A percentile compares a stretch with the other conserved stretches of the same genome.
Conservation (phyloP, 2,329 filamentous ascomycete species). For the Claviceps sp. region DNA sequence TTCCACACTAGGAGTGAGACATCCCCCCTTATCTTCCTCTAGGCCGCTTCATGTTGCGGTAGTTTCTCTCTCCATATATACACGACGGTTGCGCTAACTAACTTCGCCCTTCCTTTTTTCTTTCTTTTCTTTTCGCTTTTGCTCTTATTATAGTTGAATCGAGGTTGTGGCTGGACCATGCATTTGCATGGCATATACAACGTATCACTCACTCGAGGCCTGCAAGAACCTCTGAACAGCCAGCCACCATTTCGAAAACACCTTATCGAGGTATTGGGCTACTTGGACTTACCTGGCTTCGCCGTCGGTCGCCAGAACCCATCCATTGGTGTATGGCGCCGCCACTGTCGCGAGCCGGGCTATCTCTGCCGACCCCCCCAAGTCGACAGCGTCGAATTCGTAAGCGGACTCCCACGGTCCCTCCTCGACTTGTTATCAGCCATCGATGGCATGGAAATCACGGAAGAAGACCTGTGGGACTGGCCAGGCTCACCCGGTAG, state of each 20-base stretch:
- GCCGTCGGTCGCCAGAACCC: background rate
- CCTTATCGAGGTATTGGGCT: constrained; percentile 1
- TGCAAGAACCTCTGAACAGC: background rate
- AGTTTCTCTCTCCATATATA: background rate
- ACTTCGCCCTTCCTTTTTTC: too few relatives aligned
- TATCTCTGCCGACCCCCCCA: constrained; percentile 1
- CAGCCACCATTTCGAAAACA: background rate
- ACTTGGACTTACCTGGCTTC: constrained; percentile 1
- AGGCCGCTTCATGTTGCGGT: too few relatives aligned
- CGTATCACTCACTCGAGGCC: background rate
- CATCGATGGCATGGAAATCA: background rate
- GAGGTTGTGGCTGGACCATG: background rate
- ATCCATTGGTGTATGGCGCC: constrained; percentile 1
- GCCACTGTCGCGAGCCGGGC: constrained; percentile 2
- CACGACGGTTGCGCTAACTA: background rate
- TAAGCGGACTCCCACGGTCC: constrained; percentile 1
- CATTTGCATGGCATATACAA: constrained; percentile 1
- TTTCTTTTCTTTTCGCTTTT: background rate
- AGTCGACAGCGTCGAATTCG: constrained; percentile 1
- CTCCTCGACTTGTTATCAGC: constrained; percentile 1
- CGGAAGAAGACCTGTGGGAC: constrained; percentile 2
- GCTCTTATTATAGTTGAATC: background rate
- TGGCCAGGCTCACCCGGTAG: constrained; percentile 1
- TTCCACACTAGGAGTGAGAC: background rate
- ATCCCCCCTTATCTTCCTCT: too few relatives aligned